These are phyloP conservation scores for Phytophthora podocarpi DNA, from an alignment of 352 stramenopile species.

Conservation along the genomic window DNA sequence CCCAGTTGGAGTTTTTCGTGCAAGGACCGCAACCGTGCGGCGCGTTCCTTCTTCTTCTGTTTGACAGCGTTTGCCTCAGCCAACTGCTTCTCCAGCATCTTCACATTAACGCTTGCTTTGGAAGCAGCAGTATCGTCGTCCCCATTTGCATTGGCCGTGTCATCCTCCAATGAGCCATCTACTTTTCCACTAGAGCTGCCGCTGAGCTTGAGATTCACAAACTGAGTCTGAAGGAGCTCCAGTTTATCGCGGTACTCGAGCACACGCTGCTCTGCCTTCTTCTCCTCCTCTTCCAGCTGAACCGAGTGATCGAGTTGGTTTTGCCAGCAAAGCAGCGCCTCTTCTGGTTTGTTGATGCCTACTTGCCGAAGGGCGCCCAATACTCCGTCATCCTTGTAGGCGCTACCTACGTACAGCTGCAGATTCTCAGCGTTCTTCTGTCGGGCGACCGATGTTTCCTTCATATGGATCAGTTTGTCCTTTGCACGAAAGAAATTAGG, in stretches of 20 bases:
- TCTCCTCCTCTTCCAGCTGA: conserved; percentile 74
- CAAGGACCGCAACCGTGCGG: conserved; percentile 56
- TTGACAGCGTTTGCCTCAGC: conserved; percentile 48
- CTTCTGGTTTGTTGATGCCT: conserved; percentile 79
- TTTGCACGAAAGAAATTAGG: conserved; percentile 64
- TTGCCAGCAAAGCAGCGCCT: conserved; percentile 77
- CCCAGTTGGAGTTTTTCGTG: conserved; percentile 78
- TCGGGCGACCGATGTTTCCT: conserved; percentile 59
- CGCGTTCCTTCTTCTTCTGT: conserved; percentile 78
- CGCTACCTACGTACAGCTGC: conserved; percentile 72
- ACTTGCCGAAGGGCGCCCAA: conserved; percentile 74
- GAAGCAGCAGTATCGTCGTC: conserved; percentile 23
- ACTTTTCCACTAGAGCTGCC: conserved; percentile 39
- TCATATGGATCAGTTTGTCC: conserved; percentile 81
- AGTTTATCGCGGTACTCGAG: conserved; percentile 64
- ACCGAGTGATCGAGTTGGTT: conserved; percentile 74
- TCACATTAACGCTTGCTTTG: conserved; percentile 58
- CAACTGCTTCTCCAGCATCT: conserved; percentile 73
- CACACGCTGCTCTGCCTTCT: conserved; percentile 63
- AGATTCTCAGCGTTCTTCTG: conserved; percentile 66
- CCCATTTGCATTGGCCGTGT: conserved; percentile 4
- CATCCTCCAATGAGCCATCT: conserved; percentile 20
- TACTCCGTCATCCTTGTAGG: conserved; percentile 77
- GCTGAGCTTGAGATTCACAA: conserved; percentile 78
- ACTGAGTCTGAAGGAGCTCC: conserved; percentile 56